These are phyloP conservation scores for Diddensiella santjacobensis DNA, from an alignment of 805 yeast genomes.

Conservation along the genomic window DNA sequence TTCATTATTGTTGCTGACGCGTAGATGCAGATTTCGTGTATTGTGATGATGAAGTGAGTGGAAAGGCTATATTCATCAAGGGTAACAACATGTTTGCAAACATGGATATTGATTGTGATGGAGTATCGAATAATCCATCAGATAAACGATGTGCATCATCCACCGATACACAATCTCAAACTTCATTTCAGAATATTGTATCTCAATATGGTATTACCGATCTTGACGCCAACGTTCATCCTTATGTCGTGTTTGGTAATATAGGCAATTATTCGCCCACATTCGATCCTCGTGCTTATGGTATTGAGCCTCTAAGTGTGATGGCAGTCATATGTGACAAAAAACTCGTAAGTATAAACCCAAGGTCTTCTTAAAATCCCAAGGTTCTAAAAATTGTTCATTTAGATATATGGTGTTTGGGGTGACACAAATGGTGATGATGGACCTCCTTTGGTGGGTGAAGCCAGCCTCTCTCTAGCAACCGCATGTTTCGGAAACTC, in stretches of 20 bases:
- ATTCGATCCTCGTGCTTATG: constrained; percentile 6
- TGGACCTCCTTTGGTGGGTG: constrained; percentile 9
- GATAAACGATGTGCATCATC: constrained; percentile 8
- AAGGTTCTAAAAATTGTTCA: not conserved
- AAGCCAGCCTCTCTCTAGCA: constrained; percentile 9
- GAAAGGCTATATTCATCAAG: constrained; percentile 8
- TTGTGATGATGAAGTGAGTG: constrained; percentile 6
- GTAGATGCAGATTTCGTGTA: not conserved
- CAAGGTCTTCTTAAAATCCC: no score
- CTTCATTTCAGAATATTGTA: constrained; percentile 3
- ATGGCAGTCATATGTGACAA: constrained; percentile 12
- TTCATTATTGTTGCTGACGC: no score
- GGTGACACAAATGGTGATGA: constrained; percentile 12
- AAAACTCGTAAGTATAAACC: constrained; percentile 5
- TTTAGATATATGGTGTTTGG: constrained; percentile 10
- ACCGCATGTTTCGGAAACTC: constrained; percentile 11
- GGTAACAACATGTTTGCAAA: constrained; percentile 7
- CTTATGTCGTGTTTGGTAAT: constrained; percentile 13
- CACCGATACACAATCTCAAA: constrained; percentile 5
- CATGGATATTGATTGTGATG: constrained; percentile 15
- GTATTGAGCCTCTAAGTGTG: constrained; percentile 9
- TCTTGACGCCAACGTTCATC: constrained; percentile 5
- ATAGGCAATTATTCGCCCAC: constrained; percentile 1
- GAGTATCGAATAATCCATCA: not conserved
- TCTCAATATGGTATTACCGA: constrained; percentile 3